phyloP scores from a whole-genome alignment of 2,329 filamentous ascomycete species.

The Alternaria sp. region DNA sequence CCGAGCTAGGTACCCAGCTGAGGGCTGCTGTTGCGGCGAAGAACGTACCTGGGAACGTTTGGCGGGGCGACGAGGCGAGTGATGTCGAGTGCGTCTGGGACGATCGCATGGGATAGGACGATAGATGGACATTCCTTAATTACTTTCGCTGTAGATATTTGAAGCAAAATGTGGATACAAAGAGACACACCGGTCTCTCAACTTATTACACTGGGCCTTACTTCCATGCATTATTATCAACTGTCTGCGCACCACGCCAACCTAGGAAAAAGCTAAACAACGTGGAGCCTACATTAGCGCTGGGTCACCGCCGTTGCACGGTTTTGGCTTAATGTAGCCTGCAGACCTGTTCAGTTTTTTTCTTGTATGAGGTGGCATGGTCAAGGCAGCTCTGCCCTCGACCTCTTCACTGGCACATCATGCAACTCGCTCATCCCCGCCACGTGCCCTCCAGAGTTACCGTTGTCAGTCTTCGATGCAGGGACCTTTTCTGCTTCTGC shows the following conservation, averaged over 20 bases:
- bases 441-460: not conserved
- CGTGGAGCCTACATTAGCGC: too few species aligned
- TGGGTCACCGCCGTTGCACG: too few species aligned
- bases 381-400: not conserved
- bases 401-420: not conserved
- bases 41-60: conserved; percentile 3
- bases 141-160: conserved; percentile 3
- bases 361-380: too few species aligned
- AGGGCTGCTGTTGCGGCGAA: conserved; percentile 8
- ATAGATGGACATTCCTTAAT: not conserved
- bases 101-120: not conserved
- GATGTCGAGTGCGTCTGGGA: conserved; percentile 10
- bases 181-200: not conserved
- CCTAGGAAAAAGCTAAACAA: too few species aligned
- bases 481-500: not conserved
- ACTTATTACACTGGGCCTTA: not conserved
- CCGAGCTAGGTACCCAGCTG: conserved; percentile 1
- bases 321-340: too few species aligned
- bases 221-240: not conserved
- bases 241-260: not conserved
- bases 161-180: not conserved
- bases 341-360: too few species aligned
- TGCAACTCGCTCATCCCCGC: not conserved
- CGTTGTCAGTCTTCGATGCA: not conserved
- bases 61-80: conserved; percentile 1